phyloP scores from a whole-genome alignment of 73 alveolate species.

The Halteria grandinella region DNA sequence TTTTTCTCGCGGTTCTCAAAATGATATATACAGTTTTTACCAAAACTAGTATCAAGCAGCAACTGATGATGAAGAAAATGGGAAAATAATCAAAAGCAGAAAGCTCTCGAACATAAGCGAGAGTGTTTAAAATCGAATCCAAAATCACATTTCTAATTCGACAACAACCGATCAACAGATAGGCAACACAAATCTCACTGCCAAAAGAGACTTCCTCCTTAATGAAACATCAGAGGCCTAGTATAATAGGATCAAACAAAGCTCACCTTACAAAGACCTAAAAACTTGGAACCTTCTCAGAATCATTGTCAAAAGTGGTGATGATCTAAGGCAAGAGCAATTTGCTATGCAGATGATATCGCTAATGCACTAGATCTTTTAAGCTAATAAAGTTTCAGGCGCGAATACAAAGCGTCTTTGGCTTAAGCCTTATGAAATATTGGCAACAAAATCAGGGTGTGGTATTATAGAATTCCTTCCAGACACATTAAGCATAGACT shows the following conservation, averaged over 20 bases:
- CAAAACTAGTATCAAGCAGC: too few species aligned
- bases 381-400: conserved; percentile 50
- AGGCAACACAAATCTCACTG: not conserved
- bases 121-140: too few species aligned
- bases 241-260: conserved; percentile 65
- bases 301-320: conserved; percentile 75
- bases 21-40: too few species aligned
- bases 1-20: too few species aligned
- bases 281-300: conserved; percentile 71
- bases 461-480: conserved; percentile 89
- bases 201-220: not conserved
- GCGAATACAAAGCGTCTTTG: too few species aligned
- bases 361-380: conserved; percentile 60
- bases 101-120: too few species aligned
- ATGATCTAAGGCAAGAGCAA: conserved; percentile 78
- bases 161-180: too few species aligned
- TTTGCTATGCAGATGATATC: conserved; percentile 79
- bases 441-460: conserved; percentile 88
- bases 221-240: conserved; percentile 66
- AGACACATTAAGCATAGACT: conserved; percentile 88
- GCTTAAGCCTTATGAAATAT: conserved; percentile 85
- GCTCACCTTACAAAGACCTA: conserved; percentile 72
- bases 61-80: too few species aligned
- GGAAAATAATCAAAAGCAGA: too few species aligned
- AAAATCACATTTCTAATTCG: too few species aligned